These are phyloP conservation scores for Aspergillus unguis DNA, from an alignment of 2,329 filamentous ascomycete genomes.

Conservation along the genomic window DNA sequence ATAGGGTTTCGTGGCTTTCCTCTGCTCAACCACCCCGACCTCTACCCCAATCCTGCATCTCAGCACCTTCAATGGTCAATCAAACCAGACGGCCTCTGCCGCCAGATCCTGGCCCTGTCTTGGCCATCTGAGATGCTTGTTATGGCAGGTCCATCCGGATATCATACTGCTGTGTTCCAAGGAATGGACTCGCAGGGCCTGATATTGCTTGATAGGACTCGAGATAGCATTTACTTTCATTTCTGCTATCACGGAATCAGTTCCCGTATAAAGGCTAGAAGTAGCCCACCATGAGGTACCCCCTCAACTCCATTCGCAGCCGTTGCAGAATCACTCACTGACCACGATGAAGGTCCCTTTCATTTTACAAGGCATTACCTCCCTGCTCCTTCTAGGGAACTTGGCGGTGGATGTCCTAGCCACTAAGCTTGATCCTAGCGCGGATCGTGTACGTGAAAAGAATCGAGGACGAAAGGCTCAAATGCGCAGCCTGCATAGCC, in stretches of 20 bases:
- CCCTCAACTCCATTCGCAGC: conserved; percentile 20
- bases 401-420: conserved; percentile 11
- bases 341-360: conserved; percentile 11
- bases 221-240: too few species aligned
- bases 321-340: background rate
- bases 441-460: conserved; percentile 4
- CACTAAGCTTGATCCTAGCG: conserved; percentile 2
- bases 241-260: too few species aligned
- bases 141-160: conserved; percentile 5
- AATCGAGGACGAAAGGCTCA: conserved; percentile 5
- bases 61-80: too few species aligned
- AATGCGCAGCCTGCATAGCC: conserved; percentile 10
- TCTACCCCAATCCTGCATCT: background rate
- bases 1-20: background rate
- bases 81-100: background rate
- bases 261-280: conserved; percentile 1
- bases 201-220: too few species aligned
- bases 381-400: conserved; percentile 9
- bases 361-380: conserved; percentile 2
- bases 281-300: conserved; percentile 1
- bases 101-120: background rate
- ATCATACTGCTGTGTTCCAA: background rate
- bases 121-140: conserved; percentile 3
- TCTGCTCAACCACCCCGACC: background rate
- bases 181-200: too few species aligned